Conservation (phyloP, 768 basidiomycete species). For the Pleurotus tuber-regium region DNA sequence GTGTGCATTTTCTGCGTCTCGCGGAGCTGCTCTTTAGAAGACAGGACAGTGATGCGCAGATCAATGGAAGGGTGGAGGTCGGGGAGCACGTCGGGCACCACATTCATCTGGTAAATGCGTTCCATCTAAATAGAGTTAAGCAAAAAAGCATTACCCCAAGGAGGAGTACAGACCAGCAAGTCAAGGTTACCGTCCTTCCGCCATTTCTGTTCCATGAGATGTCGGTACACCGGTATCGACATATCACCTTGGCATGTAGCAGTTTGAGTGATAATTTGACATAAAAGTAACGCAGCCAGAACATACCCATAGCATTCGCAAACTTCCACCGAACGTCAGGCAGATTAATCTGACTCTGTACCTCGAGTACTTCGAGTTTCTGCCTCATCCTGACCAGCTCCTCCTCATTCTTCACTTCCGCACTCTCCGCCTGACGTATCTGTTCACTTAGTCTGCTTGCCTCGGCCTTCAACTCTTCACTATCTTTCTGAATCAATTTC, state of each 20-base stretch:
- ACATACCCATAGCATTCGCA: conserved; percentile 72
- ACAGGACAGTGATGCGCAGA: conserved; percentile 55
- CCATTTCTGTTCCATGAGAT: conserved; percentile 84
- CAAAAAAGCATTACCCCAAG: background rate
- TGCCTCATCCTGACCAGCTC: conserved; percentile 43
- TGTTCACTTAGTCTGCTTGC: conserved; percentile 21
- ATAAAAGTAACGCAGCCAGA: background rate
- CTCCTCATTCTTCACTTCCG: conserved; percentile 27
- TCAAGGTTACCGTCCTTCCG: conserved; percentile 81
- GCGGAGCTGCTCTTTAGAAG: conserved; percentile 28
- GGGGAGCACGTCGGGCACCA: conserved; percentile 85
- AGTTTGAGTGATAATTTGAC: background rate
- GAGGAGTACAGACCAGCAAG: conserved; percentile 61
- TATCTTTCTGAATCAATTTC: conserved; percentile 63
- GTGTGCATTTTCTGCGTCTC: conserved; percentile 31
- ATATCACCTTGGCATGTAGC: conserved; percentile 53
- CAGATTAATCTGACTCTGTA: conserved; percentile 83
- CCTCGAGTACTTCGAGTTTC: conserved; percentile 59
- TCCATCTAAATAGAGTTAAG: conserved; percentile 65
- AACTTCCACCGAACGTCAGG: conserved; percentile 81
- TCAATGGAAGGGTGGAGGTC: conserved; percentile 71
- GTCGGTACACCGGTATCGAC: conserved; percentile 68
- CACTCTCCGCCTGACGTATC: conserved; percentile 26
- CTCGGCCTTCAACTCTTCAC: conserved; percentile 35
- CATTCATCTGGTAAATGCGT: conserved; percentile 85